Base-by-base conservation (phyloP, 2,329 filamentous ascomycete genomes). In the Albophoma yamanashiensis region DNA sequence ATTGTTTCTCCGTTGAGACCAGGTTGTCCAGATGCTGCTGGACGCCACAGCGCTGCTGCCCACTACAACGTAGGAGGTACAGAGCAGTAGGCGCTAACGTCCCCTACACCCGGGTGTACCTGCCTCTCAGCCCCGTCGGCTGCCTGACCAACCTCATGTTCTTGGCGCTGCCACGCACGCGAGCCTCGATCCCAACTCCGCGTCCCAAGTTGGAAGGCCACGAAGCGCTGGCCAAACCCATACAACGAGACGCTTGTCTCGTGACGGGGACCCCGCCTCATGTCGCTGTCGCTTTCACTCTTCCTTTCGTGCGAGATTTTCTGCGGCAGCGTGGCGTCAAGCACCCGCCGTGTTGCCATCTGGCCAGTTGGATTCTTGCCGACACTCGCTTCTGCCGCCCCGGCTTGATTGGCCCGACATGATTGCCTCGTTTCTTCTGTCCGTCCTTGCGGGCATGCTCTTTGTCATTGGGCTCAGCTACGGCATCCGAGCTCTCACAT, bases 361-460 rank as follows among this genome's bases (percentile, higher is more conserved):
- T 38, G 50, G 50, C 50, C 50, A n/a, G 31, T 31, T 52, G 27
- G 15, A 1, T 31, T 53, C 50, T 15, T 53, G 9, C 9, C 31
- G 20, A 38, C 50, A 15, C 31, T 15, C 31, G 31, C 31, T 22
- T 9, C 31, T 36, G 11, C 50, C 7, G 50, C 31, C 20, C 31
- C 31, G n/a, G 4, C 31, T 55, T 34, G 36, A 22, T 45, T 34
- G 56, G 34, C 55, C 38, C 39, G 22, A 4, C 39, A 64, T 64
- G 63, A 57, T 63, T 59, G 57, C 63, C 55, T 63, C 69, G 3
- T 74, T 76, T 58, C 50, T 75, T 50, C 60, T 74, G 25, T 75
- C 74, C 45, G 64, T 72, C 34, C 56, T 75, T 52, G 68, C 71
- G 7, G 74, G 74, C 59, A 68, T 65, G 58, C 38, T 75, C 45